Percentiles rank a stretch among this genome's conserved stretches.
Conservation (phyloP, 371 early-diverging fungal genomes). For the Mortierella sp. region DNA sequence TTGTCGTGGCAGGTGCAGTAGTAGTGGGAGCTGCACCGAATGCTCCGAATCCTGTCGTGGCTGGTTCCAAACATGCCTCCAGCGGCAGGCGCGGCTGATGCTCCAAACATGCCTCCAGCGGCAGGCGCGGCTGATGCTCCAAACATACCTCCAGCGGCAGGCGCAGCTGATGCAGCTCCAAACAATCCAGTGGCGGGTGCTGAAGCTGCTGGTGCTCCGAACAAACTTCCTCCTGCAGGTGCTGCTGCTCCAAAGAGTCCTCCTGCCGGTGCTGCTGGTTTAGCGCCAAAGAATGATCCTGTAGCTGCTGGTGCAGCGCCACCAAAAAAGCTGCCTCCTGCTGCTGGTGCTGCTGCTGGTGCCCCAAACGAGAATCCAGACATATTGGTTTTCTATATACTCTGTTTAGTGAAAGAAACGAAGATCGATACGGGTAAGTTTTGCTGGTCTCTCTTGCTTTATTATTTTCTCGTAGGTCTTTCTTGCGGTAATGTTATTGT, state of each 20-base stretch:
- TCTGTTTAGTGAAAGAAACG: neutral
- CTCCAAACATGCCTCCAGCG: slow-evolving; percentile 41
- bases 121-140: slow-evolving; percentile 37
- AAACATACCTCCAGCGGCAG: slow-evolving; percentile 34
- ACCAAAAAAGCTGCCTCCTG: slow-evolving; percentile 34
- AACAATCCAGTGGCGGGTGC: slow-evolving; percentile 32
- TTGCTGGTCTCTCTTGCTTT: neutral
- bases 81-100: slow-evolving; percentile 15
- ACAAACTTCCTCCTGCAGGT: slow-evolving; percentile 28
- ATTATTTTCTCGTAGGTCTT: neutral
- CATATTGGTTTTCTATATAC: slow-evolving; percentile 6
- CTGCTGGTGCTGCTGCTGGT: slow-evolving; percentile 31
- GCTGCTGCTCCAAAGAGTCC: slow-evolving; percentile 42
- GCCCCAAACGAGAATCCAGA: slow-evolving; percentile 55
- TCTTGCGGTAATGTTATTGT: neutral
- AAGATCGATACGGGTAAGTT: neutral
- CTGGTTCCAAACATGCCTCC: slow-evolving; percentile 37
- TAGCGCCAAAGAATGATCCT: slow-evolving; percentile 36
- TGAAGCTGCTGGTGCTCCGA: slow-evolving; percentile 28
- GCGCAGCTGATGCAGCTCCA: slow-evolving; percentile 22
- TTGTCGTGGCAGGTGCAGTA: slow-evolving; percentile 42
- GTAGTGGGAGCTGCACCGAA: slow-evolving; percentile 37
- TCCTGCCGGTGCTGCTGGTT: slow-evolving; percentile 29
- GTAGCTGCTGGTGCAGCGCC: slow-evolving; percentile 21
- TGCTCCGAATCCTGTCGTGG: slow-evolving; percentile 19